A percentile compares a stretch with the other conserved stretches of the same genome.
Evolutionary conservation across 306 rosid genomes (phyloP).

Genomic region (Dryas octopetala): DNA sequence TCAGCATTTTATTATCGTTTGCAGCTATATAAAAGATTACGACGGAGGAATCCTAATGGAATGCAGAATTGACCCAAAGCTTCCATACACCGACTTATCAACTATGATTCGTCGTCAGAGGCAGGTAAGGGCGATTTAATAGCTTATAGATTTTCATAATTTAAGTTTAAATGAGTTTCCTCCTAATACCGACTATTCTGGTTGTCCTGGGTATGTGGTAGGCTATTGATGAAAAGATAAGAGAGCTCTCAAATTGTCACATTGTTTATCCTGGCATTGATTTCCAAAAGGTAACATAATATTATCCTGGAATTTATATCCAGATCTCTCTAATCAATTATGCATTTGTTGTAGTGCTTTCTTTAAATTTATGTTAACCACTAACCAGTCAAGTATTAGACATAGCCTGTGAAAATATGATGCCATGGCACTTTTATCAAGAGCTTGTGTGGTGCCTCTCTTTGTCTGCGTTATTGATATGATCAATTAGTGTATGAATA

Average conservation of each 20-base stretch:
- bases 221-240: constrained; percentile 97
- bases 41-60: constrained; percentile 99
- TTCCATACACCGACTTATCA: constrained; percentile 87
- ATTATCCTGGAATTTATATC: constrained; percentile 1
- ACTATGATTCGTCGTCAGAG: constrained; percentile 95
- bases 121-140: constrained; percentile 50
- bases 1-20: constrained; percentile 20
- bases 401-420: constrained; percentile 4
- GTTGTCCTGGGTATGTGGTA: constrained; percentile 28
- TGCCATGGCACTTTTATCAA: neutral
- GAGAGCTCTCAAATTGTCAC: constrained; percentile 97
- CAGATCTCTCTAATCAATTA: neutral
- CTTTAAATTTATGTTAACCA: neutral
- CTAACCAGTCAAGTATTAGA: neutral
- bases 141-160: constrained; percentile 21
- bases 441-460: constrained; percentile 1
- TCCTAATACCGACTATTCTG: neutral
- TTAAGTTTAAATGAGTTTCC: neutral
- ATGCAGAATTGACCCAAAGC: constrained; percentile 94
- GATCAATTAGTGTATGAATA: neutral
- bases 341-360: neutral
- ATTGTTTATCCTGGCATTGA: constrained; percentile 76
- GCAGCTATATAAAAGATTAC: constrained; percentile 94
- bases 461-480: constrained; percentile 1
- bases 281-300: constrained; percentile 68